A percentile compares a stretch with the other conserved stretches of the same genome.
phyloP scores from a whole-genome alignment of 441 rosid genomes.

The Populus hybrid region DNA sequence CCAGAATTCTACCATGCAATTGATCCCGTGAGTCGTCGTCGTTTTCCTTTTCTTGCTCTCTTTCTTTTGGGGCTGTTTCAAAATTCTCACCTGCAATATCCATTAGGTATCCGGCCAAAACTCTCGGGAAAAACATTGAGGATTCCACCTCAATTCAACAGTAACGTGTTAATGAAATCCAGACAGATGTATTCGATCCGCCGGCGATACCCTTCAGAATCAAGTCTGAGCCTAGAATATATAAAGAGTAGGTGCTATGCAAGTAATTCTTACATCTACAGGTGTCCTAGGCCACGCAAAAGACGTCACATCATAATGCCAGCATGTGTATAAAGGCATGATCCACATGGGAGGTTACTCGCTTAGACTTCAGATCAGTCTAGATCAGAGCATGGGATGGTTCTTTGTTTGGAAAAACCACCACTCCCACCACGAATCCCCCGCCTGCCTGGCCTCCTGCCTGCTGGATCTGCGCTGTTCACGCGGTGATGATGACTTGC shows the following conservation, averaged over 20 bases:
- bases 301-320: constrained; percentile 9
- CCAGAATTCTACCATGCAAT: no score
- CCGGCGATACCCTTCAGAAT: background rate
- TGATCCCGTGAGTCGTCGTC: background rate
- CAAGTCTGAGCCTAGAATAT: background rate
- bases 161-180: background rate
- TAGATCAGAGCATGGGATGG: constrained; percentile 7
- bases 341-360: constrained; percentile 27
- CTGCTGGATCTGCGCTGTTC: constrained; percentile 31
- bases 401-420: background rate
- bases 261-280: background rate
- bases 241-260: background rate
- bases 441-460: constrained; percentile 10
- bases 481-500: constrained; percentile 19
- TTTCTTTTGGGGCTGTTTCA: no score
- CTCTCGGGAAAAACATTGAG: background rate
- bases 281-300: constrained; percentile 23
- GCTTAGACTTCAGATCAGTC: background rate
- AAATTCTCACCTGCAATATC: no score
- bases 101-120: background rate
- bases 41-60: background rate
- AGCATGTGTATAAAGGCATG: constrained; percentile 36
- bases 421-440: background rate
- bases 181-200: background rate
- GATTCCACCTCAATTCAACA: background rate